Evolutionary conservation across 441 rosid species (phyloP).

Genomic region (Jatropha multifida): DNA sequence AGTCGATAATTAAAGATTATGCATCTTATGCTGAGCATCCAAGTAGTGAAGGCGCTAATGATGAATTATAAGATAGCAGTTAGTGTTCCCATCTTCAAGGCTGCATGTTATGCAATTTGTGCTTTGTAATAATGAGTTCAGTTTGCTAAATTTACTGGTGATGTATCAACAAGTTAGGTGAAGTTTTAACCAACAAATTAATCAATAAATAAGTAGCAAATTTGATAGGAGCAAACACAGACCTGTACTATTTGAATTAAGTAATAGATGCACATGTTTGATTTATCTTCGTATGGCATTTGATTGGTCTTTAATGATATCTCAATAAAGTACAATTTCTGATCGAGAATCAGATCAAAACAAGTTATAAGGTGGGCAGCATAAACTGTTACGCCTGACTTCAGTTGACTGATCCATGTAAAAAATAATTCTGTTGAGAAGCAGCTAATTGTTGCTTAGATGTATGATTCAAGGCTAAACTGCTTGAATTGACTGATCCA

Average conservation of each 20-base stretch:
- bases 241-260: neutral
- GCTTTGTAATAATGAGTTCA: neutral
- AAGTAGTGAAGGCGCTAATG: constrained; percentile 25
- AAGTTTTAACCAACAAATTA: no score
- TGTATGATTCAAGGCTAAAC: neutral
- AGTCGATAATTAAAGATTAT: constrained; percentile 64
- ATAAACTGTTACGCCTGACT: neutral
- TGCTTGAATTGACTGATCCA: neutral
- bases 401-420: neutral
- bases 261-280: neutral
- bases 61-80: constrained; percentile 27
- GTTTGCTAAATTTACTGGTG: neutral
- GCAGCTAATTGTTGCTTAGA: neutral
- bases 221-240: no score
- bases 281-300: neutral
- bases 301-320: neutral
- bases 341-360: no score
- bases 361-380: no score
- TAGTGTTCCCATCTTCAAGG: neutral
- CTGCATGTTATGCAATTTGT: neutral
- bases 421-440: no score
- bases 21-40: constrained; percentile 43
- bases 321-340: no score
- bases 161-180: constrained; percentile 18
- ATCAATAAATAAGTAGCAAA: neutral